A percentile compares a stretch with the other conserved stretches of the same genome.
Evolutionary conservation across 1,284 basidiomycete genomes (phyloP).

Genomic region (Malassezia restricta): DNA sequence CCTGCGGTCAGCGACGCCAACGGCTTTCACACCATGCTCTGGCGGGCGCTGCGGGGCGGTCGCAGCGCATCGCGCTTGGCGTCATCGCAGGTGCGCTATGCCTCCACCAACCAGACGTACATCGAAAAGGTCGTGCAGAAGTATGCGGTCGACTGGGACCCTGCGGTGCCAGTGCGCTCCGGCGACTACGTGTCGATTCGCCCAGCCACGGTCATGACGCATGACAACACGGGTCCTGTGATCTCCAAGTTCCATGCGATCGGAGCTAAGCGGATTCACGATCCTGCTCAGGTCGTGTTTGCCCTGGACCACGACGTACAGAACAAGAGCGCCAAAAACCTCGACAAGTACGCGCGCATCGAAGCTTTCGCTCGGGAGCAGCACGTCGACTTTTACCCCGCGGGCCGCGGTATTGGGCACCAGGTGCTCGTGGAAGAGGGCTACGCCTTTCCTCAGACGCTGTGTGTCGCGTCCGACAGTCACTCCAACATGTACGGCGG

Average conservation of each 20-base stretch:
- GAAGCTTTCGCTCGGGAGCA: slow-evolving; percentile 80
- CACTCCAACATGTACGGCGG: slow-evolving; percentile 99
- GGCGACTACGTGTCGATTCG: slow-evolving; percentile 99
- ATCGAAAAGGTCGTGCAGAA: slow-evolving; percentile 97
- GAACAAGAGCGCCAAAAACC: slow-evolving; percentile 85
- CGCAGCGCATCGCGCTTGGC: neutral
- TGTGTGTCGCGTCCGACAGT: slow-evolving; percentile 70
- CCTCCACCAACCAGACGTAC: slow-evolving; percentile 57
- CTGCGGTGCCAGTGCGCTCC: slow-evolving; percentile 56
- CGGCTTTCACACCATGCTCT: neutral
- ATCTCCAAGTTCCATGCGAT: slow-evolving; percentile 85
- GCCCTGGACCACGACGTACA: slow-evolving; percentile 97
- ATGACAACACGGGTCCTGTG: slow-evolving; percentile 88
- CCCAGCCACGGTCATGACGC: slow-evolving; percentile 70
- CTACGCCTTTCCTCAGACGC: slow-evolving; percentile 44
- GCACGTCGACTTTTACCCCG: slow-evolving; percentile 87
- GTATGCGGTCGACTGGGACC: slow-evolving; percentile 78
- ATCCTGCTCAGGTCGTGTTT: slow-evolving; percentile 78
- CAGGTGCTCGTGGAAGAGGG: slow-evolving; percentile 44
- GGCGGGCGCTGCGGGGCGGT: neutral
- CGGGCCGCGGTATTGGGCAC: slow-evolving; percentile 84
- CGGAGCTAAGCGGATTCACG: slow-evolving; percentile 71
- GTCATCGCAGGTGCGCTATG: neutral
- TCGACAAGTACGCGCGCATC: slow-evolving; percentile 83
- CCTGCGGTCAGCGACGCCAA: too few relatives aligned